These are phyloP conservation scores for Neonectria ditissima DNA, from an alignment of 2,329 filamentous ascomycete species.

Conservation along the genomic window DNA sequence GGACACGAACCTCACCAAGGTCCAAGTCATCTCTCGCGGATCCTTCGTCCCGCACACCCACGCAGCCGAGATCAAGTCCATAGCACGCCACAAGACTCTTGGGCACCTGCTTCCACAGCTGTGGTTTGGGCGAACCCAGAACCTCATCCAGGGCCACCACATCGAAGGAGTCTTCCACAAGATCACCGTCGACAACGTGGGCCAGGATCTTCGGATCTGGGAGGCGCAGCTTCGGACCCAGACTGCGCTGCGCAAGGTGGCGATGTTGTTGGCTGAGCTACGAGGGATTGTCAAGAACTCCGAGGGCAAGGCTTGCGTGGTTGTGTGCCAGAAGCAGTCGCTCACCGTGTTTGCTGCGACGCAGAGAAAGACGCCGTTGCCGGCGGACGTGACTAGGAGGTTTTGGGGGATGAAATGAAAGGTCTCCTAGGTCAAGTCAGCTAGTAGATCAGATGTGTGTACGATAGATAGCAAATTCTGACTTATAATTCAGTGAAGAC, in stretches of 20 bases:
- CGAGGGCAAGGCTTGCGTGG: slow-evolving; percentile 13
- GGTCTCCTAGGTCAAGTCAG: neutral
- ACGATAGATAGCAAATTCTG: neutral
- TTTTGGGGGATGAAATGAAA: slow-evolving; percentile 2
- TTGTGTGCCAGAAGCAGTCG: neutral
- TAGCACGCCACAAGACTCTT: neutral
- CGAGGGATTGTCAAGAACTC: slow-evolving; percentile 5
- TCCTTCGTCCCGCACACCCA: neutral
- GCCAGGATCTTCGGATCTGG: slow-evolving; percentile 14
- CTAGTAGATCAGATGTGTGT: neutral
- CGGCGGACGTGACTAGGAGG: neutral
- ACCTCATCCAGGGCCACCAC: slow-evolving; percentile 40
- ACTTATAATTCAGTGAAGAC: neutral
- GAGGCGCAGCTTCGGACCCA: slow-evolving; percentile 20
- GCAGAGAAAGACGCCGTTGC: neutral
- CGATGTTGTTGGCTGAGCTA: slow-evolving; percentile 8
- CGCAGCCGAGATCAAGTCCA: slow-evolving; percentile 41
- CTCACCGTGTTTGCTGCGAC: slow-evolving; percentile 7
- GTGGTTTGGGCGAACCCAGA: slow-evolving; percentile 46
- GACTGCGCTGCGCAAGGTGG: slow-evolving; percentile 17
- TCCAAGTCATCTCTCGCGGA: slow-evolving; percentile 11
- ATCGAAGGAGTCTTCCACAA: slow-evolving; percentile 28
- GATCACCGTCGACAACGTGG: slow-evolving; percentile 17
- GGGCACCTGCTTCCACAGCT: slow-evolving; percentile 36
- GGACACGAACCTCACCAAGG: neutral